These are phyloP conservation scores for Myochromella boudieri DNA, from an alignment of 768 basidiomycete genomes.

Conservation along the genomic window DNA sequence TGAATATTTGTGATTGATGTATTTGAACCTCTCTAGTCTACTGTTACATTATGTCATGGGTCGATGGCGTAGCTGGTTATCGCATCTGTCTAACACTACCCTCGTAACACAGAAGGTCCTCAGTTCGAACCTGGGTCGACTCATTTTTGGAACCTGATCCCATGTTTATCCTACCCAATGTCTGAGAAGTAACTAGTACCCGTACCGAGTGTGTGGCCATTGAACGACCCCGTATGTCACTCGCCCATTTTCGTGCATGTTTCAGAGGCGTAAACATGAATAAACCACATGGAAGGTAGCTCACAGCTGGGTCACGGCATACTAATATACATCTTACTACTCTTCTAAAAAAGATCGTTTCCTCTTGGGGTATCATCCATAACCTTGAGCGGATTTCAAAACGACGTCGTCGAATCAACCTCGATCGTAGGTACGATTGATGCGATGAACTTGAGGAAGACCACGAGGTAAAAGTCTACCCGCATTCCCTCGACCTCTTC, in stretches of 20 bases:
- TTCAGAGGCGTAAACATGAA: too few relatives aligned
- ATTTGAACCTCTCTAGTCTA: background rate
- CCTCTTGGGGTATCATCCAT: too few relatives aligned
- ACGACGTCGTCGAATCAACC: constrained; percentile 87
- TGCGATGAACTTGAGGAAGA: constrained; percentile 99
- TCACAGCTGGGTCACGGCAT: too few relatives aligned
- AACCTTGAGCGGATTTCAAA: too few relatives aligned
- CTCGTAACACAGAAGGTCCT: constrained; percentile 56
- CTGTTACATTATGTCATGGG: constrained; percentile 11
- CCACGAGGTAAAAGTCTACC: constrained; percentile 97
- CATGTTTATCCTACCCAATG: background rate
- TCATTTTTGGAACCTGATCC: constrained; percentile 23
- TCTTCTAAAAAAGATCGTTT: too few relatives aligned
- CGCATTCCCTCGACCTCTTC: constrained; percentile 88
- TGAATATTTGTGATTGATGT: too few relatives aligned
- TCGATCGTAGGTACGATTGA: constrained; percentile 99
- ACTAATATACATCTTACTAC: too few relatives aligned
- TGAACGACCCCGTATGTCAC: too few relatives aligned
- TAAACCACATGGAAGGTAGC: constrained; percentile 3
- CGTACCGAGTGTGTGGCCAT: too few relatives aligned
- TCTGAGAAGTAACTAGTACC: background rate
- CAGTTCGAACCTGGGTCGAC: constrained; percentile 36
- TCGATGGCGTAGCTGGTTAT: constrained; percentile 83
- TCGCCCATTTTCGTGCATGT: too few relatives aligned
- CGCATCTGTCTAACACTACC: constrained; percentile 85